These are phyloP conservation scores for Russula dissimulans DNA, from an alignment of 768 basidiomycete species.

Conservation along the genomic window DNA sequence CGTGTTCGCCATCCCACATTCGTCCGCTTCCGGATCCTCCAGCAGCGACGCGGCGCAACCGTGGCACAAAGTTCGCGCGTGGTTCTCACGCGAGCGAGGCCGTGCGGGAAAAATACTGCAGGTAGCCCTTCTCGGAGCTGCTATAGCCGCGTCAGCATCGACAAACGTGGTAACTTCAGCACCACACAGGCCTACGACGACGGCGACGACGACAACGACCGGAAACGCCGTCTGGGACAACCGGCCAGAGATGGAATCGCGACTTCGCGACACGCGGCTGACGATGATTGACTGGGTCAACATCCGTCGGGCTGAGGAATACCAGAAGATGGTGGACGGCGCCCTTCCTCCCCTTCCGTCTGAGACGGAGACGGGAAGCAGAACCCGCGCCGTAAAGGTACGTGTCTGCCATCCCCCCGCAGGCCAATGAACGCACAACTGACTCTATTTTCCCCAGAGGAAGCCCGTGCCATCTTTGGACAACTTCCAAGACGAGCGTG, in stretches of 20 bases:
- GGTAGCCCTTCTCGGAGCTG: conserved; percentile 11
- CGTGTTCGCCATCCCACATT: conserved; percentile 6
- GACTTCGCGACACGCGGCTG: conserved; percentile 8
- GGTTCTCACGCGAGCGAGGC: conserved; percentile 17
- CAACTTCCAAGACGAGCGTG: conserved; percentile 2
- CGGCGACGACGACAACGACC: background rate
- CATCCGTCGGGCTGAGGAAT: conserved; percentile 7
- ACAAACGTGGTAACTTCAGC: conserved; percentile 8
- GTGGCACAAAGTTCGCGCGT: conserved; percentile 16
- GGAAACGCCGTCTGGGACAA: conserved; percentile 8
- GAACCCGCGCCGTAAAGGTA: conserved; percentile 12
- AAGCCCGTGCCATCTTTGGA: conserved; percentile 17
- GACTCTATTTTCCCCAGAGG: conserved; percentile 1
- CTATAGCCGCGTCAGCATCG: conserved; percentile 11
- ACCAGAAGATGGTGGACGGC: conserved; percentile 8
- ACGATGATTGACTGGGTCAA: conserved; percentile 17
- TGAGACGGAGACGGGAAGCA: background rate
- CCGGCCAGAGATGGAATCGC: conserved; percentile 5
- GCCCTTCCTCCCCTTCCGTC: conserved; percentile 9
- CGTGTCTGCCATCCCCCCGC: background rate
- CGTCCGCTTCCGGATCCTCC: conserved; percentile 1
- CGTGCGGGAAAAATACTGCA: conserved; percentile 12
- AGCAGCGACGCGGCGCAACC: conserved; percentile 5
- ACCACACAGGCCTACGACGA: background rate
- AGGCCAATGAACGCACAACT: background rate